phyloP scores from a whole-genome alignment of 768 basidiomycete genomes.

The Daedaleopsis sinensis region DNA sequence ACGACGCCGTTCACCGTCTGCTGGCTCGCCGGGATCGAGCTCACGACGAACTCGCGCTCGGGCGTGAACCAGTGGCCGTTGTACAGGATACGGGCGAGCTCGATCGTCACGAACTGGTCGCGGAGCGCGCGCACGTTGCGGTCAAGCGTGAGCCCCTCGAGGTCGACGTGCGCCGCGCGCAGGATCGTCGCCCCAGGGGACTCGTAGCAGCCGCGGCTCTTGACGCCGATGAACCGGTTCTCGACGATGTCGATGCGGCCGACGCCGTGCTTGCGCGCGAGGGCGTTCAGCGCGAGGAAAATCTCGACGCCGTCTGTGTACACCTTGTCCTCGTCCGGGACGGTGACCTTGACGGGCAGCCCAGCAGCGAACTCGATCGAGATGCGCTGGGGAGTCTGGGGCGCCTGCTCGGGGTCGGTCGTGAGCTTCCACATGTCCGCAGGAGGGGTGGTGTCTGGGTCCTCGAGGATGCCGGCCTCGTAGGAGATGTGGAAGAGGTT shows the following conservation, averaged over 20 bases:
- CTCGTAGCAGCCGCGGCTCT: slow-evolving; percentile 99
- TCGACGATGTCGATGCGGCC: slow-evolving; percentile 99
- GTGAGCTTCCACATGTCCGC: slow-evolving; percentile 99
- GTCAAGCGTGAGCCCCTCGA: slow-evolving; percentile 98
- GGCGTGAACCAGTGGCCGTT: slow-evolving; percentile 99
- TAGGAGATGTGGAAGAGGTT: slow-evolving; percentile 99
- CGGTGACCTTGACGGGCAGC: slow-evolving; percentile 81
- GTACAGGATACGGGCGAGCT: slow-evolving; percentile 90
- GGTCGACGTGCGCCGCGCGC: slow-evolving; percentile 91
- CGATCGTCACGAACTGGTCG: slow-evolving; percentile 93
- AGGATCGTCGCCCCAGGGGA: slow-evolving; percentile 96
- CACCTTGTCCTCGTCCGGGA: slow-evolving; percentile 54
- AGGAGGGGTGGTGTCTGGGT: slow-evolving; percentile 93
- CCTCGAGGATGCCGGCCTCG: slow-evolving; percentile 98
- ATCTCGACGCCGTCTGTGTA: slow-evolving; percentile 95
- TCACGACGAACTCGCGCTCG: slow-evolving; percentile 92
- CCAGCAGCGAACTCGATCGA: slow-evolving; percentile 86
- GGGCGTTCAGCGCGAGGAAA: slow-evolving; percentile 87
- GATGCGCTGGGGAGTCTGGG: slow-evolving; percentile 76
- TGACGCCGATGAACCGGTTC: slow-evolving; percentile 99
- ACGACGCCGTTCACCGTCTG: slow-evolving; percentile 95
- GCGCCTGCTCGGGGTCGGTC: slow-evolving; percentile 78
- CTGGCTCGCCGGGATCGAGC: slow-evolving; percentile 91
- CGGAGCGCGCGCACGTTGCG: slow-evolving; percentile 93
- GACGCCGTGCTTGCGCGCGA: slow-evolving; percentile 93